Evolutionary conservation across 768 basidiomycete species (phyloP).

Genomic region (Kwoniella mangroviensis): DNA sequence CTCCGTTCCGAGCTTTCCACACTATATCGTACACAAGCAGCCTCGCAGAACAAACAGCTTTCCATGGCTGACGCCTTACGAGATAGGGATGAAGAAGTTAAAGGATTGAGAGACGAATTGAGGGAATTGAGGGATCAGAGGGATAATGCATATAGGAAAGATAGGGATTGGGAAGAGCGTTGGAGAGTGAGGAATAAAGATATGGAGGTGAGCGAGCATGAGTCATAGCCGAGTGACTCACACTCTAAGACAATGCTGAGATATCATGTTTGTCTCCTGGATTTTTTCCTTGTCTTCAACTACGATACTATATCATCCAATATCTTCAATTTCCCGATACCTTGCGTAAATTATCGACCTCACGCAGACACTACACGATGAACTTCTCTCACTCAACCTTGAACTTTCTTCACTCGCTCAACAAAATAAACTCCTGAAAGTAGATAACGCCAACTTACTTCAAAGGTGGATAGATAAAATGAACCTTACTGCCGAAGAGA

Average conservation of each 20-base stretch:
- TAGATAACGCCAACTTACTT: slow-evolving; percentile 91
- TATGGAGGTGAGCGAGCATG: slow-evolving; percentile 68
- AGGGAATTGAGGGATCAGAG: slow-evolving; percentile 79
- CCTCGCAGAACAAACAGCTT: slow-evolving; percentile 89
- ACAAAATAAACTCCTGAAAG: slow-evolving; percentile 80
- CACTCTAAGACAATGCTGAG: too few relatives aligned
- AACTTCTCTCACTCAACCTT: slow-evolving; percentile 86
- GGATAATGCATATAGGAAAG: slow-evolving; percentile 70
- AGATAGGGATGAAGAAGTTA: slow-evolving; percentile 85
- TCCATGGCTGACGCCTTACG: slow-evolving; percentile 93
- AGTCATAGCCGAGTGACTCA: background rate
- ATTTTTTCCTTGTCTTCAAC: background rate
- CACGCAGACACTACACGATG: slow-evolving; percentile 84
- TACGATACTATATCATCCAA: background rate
- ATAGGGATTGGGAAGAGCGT: slow-evolving; percentile 70
- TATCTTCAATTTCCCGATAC: background rate
- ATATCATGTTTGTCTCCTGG: background rate
- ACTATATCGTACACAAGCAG: slow-evolving; percentile 84
- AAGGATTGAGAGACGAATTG: slow-evolving; percentile 78
- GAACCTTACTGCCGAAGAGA: slow-evolving; percentile 86
- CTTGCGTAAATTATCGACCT: background rate
- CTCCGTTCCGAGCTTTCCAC: slow-evolving; percentile 90
- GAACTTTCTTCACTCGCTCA: slow-evolving; percentile 89
- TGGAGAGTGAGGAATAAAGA: slow-evolving; percentile 77
- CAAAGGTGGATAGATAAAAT: slow-evolving; percentile 97